A percentile compares a stretch with the other conserved stretches of the same genome.
These are phyloP conservation scores for Lepidium africanum DNA, from an alignment of 345 rosid species.

Conservation along the genomic window DNA sequence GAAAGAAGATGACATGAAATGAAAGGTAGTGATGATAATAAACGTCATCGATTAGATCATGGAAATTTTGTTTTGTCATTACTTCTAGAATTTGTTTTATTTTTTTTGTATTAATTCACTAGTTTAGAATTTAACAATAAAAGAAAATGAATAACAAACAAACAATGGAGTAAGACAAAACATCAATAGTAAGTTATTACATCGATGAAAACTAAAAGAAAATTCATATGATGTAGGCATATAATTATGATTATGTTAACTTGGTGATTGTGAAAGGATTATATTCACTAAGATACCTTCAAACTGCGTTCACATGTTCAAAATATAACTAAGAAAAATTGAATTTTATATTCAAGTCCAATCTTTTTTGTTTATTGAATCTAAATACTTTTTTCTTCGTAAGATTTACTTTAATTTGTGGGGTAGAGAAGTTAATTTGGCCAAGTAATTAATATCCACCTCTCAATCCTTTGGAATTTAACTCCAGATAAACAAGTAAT, in stretches of 20 bases:
- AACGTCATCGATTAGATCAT: slow-evolving; percentile 10
- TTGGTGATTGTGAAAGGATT: not conserved
- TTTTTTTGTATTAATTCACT: not conserved
- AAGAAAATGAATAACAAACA: not conserved
- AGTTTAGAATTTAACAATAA: not conserved
- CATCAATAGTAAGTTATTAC: too few species aligned
- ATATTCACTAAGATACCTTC: not conserved
- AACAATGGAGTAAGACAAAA: not conserved
- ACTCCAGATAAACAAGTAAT: too few species aligned
- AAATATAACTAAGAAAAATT: not conserved
- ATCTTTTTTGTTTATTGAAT: too few species aligned
- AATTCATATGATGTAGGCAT: too few species aligned
- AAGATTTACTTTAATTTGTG: too few species aligned
- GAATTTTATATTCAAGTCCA: not conserved
- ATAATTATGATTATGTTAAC: not conserved
- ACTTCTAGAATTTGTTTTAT: not conserved
- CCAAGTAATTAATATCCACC: too few species aligned
- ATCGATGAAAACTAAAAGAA: too few species aligned
- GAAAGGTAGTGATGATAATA: not conserved
- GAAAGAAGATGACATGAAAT: not conserved
- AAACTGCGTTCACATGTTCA: slow-evolving; percentile 18
- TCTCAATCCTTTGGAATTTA: too few species aligned
- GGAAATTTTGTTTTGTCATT: not conserved
- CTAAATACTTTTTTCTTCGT: not conserved
- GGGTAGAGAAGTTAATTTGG: too few species aligned